Evolutionary conservation across 1,284 basidiomycete genomes (phyloP).

Genomic region (Apiotrichum brassicae): DNA sequence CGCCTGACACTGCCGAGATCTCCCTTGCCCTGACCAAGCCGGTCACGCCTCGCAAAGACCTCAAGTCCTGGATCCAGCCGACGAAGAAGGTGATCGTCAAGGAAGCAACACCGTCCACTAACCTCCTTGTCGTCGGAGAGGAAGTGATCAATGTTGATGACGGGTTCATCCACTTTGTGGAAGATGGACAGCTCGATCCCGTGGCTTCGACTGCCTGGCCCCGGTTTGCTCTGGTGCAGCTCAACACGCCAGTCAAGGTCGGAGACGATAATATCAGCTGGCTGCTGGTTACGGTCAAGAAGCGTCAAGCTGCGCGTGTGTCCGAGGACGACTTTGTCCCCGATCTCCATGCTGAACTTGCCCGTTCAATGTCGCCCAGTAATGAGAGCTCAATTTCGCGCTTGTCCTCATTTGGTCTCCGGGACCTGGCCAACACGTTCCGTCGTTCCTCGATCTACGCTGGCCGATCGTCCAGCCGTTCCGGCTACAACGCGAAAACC

Average conservation of each 20-base stretch:
- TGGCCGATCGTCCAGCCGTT: slow-evolving; percentile 1
- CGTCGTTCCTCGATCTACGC: slow-evolving; percentile 17
- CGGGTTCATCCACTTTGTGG: slow-evolving; percentile 33
- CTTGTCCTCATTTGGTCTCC: slow-evolving; percentile 20
- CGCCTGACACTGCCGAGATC: slow-evolving; percentile 7
- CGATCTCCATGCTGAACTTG: slow-evolving; percentile 6
- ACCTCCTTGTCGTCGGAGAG: slow-evolving; percentile 15
- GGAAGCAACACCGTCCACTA: not conserved
- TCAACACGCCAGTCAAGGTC: slow-evolving; percentile 10
- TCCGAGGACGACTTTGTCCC: not conserved
- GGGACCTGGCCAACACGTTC: slow-evolving; percentile 23
- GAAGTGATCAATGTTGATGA: slow-evolving; percentile 33
- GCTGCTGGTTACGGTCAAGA: slow-evolving; percentile 31
- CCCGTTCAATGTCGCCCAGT: slow-evolving; percentile 18
- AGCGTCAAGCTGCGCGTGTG: slow-evolving; percentile 7
- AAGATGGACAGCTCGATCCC: slow-evolving; percentile 32
- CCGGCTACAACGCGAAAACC: not conserved
- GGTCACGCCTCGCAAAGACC: not conserved
- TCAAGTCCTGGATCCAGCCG: not conserved
- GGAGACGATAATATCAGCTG: slow-evolving; percentile 20
- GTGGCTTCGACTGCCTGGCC: slow-evolving; percentile 25
- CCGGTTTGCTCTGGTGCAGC: slow-evolving; percentile 28
- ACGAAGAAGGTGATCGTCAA: slow-evolving; percentile 7
- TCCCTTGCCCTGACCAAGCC: slow-evolving; percentile 11
- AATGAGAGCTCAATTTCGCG: slow-evolving; percentile 17